A percentile compares a stretch with the other conserved stretches of the same genome.
phyloP scores from a whole-genome alignment of 1,284 basidiomycete genomes.

The Clitocybe nebularis region DNA sequence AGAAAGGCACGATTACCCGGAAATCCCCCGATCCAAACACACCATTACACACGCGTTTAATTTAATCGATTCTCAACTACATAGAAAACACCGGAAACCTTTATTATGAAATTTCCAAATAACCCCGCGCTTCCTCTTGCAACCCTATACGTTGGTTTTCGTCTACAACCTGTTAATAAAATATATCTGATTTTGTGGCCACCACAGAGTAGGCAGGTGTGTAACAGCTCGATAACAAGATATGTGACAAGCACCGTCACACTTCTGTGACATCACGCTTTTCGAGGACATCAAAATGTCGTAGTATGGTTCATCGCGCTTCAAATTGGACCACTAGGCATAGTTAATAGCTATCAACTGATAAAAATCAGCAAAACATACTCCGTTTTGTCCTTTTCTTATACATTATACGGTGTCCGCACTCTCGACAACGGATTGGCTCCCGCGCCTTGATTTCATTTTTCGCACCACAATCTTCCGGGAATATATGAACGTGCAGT shows the following conservation, averaged over 20 bases:
- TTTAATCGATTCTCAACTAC: not conserved
- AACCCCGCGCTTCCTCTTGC: too few relatives aligned
- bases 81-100: too few relatives aligned
- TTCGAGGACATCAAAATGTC: too few relatives aligned
- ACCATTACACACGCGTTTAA: constrained; percentile 14
- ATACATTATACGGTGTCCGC: constrained; percentile 98
- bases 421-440: constrained; percentile 94
- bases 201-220: too few relatives aligned
- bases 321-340: constrained; percentile 82
- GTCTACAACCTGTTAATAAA: too few relatives aligned
- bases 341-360: constrained; percentile 8
- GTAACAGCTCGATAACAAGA: too few relatives aligned
- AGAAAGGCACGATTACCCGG: constrained; percentile 9
- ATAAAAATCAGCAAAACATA: constrained; percentile 43
- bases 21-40: constrained; percentile 12
- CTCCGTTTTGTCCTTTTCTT: constrained; percentile 96
- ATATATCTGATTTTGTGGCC: too few relatives aligned
- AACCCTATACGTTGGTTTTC: too few relatives aligned
- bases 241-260: too few relatives aligned
- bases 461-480: constrained; percentile 86
- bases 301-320: constrained; percentile 52
- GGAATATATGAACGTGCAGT: constrained; percentile 10
- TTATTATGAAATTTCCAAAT: too few relatives aligned
- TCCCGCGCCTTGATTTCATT: constrained; percentile 93
- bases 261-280: too few relatives aligned